Evolutionary conservation across 2,329 filamentous ascomycete species (phyloP), one percentile per base, ranked within the genome.

Genomic region (Curvularia verruculosa): DNA sequence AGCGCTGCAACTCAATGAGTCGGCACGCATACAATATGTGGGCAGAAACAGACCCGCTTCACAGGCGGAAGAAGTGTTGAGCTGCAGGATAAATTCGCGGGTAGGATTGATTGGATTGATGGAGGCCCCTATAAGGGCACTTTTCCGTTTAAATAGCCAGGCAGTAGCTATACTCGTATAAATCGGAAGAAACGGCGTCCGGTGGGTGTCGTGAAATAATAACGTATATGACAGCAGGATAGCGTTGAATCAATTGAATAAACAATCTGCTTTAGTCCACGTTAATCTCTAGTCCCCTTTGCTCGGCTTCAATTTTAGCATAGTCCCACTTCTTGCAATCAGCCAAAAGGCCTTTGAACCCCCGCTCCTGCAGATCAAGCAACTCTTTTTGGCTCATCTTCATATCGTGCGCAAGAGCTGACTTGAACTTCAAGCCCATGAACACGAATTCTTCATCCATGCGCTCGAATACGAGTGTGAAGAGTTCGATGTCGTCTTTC

Each of bases 391-490:
- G 52, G 23, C 49, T 63, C 24, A 55, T 59, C 9, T 64, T 49
- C 40, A 68, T 9, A 28, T 72, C 67, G 36, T 67, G 59, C 48
- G 64, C 59, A 3, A 74, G 50, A 1, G 66, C 69, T 8, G 65
- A 26, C 48, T 66, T 68, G 56, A 70, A 71, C 43, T 75, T 75
- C 19, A 61, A n/a, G 0, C 71, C 73, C 1, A 70, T 36, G 7
- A 69, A 63, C 1, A 47, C 56, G 21, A 63, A 71, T 1, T 68
- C 61, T 21, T 74, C 71, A 21, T 65, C 49, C 50, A 73, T 65
- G 1, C 69, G 66, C 10, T 74, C 71, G 39, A 71, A 73, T 2
- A 75, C 52, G 1, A 74, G 48, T 5, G 28, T 45, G 6, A 73
- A 55, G 3, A 73, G 44, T 26, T 71, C 67, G 8, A 74, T 66